phyloP scores from a whole-genome alignment of 352 stramenopile genomes.

The Globisporangium solare region DNA sequence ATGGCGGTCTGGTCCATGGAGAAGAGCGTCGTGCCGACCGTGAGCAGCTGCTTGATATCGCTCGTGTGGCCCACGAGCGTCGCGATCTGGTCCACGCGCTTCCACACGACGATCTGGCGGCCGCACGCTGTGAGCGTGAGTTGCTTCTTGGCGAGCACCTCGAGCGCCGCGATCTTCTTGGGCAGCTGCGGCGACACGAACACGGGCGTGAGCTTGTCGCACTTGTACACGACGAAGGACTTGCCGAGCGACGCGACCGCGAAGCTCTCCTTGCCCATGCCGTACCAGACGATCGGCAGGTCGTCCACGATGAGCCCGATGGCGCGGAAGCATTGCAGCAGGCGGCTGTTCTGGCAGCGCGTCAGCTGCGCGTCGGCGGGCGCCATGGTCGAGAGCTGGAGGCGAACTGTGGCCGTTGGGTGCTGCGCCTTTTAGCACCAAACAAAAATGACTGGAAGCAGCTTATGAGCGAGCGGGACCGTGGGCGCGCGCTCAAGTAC shows the following conservation, averaged over 20 bases:
- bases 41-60: conserved; percentile 51
- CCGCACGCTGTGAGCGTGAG: conserved; percentile 76
- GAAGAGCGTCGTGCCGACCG: conserved; percentile 63
- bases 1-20: conserved; percentile 59
- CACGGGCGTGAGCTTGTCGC: conserved; percentile 83
- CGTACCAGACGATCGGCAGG: conserved; percentile 83
- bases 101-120: conserved; percentile 69
- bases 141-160: conserved; percentile 58
- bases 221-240: conserved; percentile 90
- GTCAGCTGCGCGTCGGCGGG: conserved; percentile 19
- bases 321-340: conserved; percentile 88
- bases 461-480: conserved; percentile 12
- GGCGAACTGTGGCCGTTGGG: too few relatives aligned
- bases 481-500: conserved; percentile 14
- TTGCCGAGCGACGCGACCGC: conserved; percentile 85
- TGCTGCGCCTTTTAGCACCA: conserved; percentile 9
- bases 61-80: conserved; percentile 58
- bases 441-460: conserved; percentile 56
- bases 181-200: conserved; percentile 76
- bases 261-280: conserved; percentile 87
- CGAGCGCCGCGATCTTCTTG: conserved; percentile 71
- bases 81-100: conserved; percentile 47
- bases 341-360: conserved; percentile 58
- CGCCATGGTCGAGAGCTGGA: background rate
- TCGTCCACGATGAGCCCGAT: conserved; percentile 87